Evolutionary conservation across 2,329 filamentous ascomycete species (phyloP), one percentile per base, ranked within the genome.

Genomic region (Cladosporium halotolerans): DNA sequence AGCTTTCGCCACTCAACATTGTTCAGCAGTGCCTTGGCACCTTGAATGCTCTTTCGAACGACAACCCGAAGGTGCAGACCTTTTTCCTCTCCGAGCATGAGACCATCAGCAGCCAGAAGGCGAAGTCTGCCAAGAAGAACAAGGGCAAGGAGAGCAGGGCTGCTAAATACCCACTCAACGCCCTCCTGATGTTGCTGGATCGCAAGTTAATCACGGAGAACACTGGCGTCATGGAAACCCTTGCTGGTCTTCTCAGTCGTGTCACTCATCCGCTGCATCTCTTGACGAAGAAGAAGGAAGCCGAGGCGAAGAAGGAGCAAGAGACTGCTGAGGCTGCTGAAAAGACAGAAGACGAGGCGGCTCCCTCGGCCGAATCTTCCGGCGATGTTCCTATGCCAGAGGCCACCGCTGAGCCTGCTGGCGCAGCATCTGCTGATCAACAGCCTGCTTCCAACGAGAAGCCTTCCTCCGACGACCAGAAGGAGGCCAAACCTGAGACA

Each of bases 71-170:
- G 64, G 86, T 97, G 48, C 83, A 90, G 34, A 89, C 86, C 58
- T 88, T 97, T 67, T 99, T 99, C 79, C 73, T 99, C 53, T 95
- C 88, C 0, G 93, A 99, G 69, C 91, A 97, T 64, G 93, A 99
- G 65, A 84, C 86, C 19, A 83, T 84, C 38, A 58, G 55, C 33
- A 65, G 57, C 47, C 66, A 67, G 50, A 83, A 86, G 16, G 78
- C 92, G 50, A 97, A 95, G 76, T 80, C 86, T 39, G 58, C 58
- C 11, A 70, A 69, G 59, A 97, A 96, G 73, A 89, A 89, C 63
- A 97, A 97, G 70, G 81, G 76, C 49, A 93, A 92, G 70, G 92
- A 96, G 60, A 82, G 77, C 60, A 95, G 87, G 70, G 84, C 88
- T 28, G 84, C 85, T 61, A 93, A 89, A 67, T 99, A 87, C 67